Evolutionary conservation across 441 rosid species (phyloP).

Genomic region (Viola pubescens): DNA sequence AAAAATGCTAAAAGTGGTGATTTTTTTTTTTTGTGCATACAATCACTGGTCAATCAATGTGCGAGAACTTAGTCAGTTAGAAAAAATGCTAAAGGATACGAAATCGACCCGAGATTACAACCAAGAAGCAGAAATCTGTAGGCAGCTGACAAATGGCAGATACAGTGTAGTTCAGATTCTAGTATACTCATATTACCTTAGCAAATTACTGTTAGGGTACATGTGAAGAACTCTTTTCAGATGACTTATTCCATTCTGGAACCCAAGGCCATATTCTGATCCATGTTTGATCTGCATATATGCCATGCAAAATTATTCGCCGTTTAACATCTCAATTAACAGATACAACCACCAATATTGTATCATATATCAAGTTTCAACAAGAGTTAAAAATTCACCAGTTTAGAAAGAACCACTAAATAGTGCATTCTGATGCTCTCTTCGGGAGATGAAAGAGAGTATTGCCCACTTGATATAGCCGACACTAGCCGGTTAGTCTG

Average conservation of each 20-base stretch:
- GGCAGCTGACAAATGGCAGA: neutral
- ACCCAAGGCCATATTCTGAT: slow-evolving; percentile 51
- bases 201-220: slow-evolving; percentile 65
- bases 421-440: slow-evolving; percentile 64
- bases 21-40: neutral
- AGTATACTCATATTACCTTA: slow-evolving; percentile 39
- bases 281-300: slow-evolving; percentile 64
- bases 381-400: slow-evolving; percentile 44
- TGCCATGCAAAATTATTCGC: slow-evolving; percentile 2
- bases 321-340: slow-evolving; percentile 5
- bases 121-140: neutral
- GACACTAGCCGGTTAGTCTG: slow-evolving; percentile 54
- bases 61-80: too few species aligned
- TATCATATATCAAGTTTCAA: slow-evolving; percentile 12
- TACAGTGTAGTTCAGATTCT: slow-evolving; percentile 14
- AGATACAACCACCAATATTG: slow-evolving; percentile 8
- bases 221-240: slow-evolving; percentile 74
- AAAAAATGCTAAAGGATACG: too few species aligned
- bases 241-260: slow-evolving; percentile 60
- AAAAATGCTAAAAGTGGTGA: neutral
- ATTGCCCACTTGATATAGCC: slow-evolving; percentile 50
- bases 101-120: neutral
- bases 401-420: slow-evolving; percentile 66
- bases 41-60: neutral
- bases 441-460: slow-evolving; percentile 44